Evolutionary conservation across 208 protist species (phyloP), one percentile per base, ranked within the genome.

Genomic region (Wallacemonas sp.): DNA sequence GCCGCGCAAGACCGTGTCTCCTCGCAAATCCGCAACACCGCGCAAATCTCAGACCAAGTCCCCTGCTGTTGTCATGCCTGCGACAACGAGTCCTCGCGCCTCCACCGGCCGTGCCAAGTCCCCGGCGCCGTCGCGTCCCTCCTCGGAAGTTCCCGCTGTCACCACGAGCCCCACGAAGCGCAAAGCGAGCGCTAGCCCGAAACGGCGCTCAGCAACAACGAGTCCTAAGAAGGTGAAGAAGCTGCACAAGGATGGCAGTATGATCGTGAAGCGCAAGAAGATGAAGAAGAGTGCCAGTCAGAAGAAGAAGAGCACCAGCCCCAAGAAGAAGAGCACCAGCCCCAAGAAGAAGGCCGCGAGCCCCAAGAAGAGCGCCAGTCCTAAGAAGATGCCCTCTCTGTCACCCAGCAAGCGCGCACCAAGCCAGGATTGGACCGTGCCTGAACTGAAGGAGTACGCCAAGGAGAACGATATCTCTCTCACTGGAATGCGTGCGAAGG

Each of bases 381-480:
- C 39, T 44, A 62, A 47, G 36, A 53, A 36, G 66, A 38, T 34
- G 31, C 58, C 69, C 33, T 80, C 69, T 0, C 31, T 49, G 19
- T 72, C 78, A 1, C 21, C 66, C 28, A 21, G 53, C 39, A 62
- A 72, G 17, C 58, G 46, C 24, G 77, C 62, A 12, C 82, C 84
- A 19, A 81, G 68, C 53, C 75, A 78, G 24, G 73, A 77, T 31
- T 95, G 88, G 88, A 84, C 83, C 24, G 58, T 95, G 19, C 63
- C 74, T 1, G 77, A 66, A 34, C 69, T 95, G 47, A 81, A 70
- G 72, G 75, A 78, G 46, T 95, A 77, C 46, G 89, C 89, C 2
- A 75, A 84, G 62, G 72, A 86, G 11, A 78, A 91, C 47, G 36
- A 47, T 2, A 86, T 95, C 36, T n/a, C 59, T 12, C 28, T 92